Conservation (phyloP, 225 moss, liverwort and hornwort species). For the Straminergon stramineum region DNA sequence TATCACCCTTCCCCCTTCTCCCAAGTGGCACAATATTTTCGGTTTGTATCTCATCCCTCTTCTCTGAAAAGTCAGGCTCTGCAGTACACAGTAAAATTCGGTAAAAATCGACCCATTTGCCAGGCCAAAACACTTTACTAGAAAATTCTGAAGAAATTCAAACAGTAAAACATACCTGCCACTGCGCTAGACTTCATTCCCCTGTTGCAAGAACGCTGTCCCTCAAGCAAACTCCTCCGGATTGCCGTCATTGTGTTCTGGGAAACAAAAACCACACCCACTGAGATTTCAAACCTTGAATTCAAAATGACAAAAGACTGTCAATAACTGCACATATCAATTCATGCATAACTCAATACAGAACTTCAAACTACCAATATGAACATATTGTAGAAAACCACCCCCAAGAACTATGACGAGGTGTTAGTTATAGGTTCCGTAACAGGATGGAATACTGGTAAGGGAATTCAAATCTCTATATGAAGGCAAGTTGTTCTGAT, state of each 20-base stretch:
- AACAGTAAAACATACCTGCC: conserved; percentile 24
- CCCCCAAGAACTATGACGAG: background rate
- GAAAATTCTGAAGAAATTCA: background rate
- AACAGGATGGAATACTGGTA: background rate
- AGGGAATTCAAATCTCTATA: background rate
- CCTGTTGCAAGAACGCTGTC: conserved; percentile 6
- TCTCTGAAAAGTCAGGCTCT: conserved; percentile 46
- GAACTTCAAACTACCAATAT: background rate
- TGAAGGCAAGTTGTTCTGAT: background rate
- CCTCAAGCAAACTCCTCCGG: background rate
- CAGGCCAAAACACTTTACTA: background rate
- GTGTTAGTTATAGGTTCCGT: background rate
- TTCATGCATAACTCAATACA: background rate
- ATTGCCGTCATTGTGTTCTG: conserved; percentile 3
- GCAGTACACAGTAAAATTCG: background rate
- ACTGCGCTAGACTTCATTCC: conserved; percentile 37
- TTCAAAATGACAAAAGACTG: background rate
- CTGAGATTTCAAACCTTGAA: background rate
- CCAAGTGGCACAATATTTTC: conserved; percentile 10
- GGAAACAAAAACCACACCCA: background rate
- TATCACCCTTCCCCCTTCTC: conserved; percentile 11
- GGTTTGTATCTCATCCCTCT: conserved; percentile 18
- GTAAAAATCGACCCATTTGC: background rate
- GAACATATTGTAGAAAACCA: background rate
- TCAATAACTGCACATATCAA: background rate